These are phyloP conservation scores for Arabidopsis suecica DNA, from an alignment of 345 rosid species.

Conservation along the genomic window DNA sequence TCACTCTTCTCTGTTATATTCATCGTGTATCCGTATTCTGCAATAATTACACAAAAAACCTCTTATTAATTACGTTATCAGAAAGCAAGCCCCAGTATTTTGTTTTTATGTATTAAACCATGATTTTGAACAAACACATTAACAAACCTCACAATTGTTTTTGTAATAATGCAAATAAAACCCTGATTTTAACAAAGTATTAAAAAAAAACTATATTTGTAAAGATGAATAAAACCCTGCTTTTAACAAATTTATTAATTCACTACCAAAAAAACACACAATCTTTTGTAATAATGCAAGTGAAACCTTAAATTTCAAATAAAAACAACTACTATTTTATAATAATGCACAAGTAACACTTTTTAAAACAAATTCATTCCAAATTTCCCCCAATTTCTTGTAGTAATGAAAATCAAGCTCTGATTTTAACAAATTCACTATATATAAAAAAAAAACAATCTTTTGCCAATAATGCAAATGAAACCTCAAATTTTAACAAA, in stretches of 20 bases:
- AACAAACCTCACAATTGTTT: not conserved
- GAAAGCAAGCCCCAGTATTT: not conserved
- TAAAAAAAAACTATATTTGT: not conserved
- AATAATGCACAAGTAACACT: not conserved
- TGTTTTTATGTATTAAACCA: not conserved
- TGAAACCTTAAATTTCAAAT: no score
- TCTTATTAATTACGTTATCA: not conserved
- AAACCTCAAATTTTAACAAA: no score
- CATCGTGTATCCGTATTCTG: slow-evolving; percentile 97
- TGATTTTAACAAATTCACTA: not conserved
- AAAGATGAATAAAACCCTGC: not conserved
- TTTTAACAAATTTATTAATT: not conserved
- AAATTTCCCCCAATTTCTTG: not conserved
- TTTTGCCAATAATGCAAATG: no score
- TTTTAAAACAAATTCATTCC: not conserved
- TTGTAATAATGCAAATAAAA: not conserved
- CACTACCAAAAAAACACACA: not conserved
- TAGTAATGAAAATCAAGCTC: not conserved
- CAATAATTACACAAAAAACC: slow-evolving; percentile 12
- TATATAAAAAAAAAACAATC: no score
- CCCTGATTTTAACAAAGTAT: no score
- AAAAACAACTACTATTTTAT: not conserved
- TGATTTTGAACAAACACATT: not conserved
- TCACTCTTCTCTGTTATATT: slow-evolving; percentile 97
- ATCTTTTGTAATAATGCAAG: not conserved